A percentile compares a stretch with the other conserved stretches of the same genome.
Evolutionary conservation across 164 flowering plant genomes (phyloP).

Genomic region (Macadamia tetraphylla): DNA sequence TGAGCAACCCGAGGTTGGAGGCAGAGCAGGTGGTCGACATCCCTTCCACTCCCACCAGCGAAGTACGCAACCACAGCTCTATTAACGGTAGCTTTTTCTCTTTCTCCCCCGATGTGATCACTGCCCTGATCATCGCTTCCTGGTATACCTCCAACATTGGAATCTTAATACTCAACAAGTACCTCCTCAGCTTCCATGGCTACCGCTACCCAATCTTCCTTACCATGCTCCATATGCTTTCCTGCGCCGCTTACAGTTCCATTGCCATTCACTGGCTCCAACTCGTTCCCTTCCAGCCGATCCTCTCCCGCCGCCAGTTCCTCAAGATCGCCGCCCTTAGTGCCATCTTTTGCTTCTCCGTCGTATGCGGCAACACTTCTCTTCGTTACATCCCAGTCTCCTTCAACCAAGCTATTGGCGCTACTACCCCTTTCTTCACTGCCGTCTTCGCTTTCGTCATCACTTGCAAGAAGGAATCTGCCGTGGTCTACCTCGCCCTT

Average conservation of each 20-base stretch:
- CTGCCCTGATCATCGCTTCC: slow-evolving; percentile 12
- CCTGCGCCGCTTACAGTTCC: slow-evolving; percentile 18
- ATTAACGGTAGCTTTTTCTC: not conserved
- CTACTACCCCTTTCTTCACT: slow-evolving; percentile 23
- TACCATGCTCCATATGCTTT: slow-evolving; percentile 21
- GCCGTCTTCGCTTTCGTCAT: slow-evolving; percentile 22
- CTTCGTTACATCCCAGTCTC: slow-evolving; percentile 17
- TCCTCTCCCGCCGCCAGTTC: slow-evolving; percentile 17
- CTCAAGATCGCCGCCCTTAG: slow-evolving; percentile 18
- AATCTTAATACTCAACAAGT: slow-evolving; percentile 17
- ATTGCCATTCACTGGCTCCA: slow-evolving; percentile 14
- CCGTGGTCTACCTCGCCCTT: slow-evolving; percentile 15
- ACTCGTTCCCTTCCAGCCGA: slow-evolving; percentile 17
- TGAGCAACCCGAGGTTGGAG: slow-evolving; percentile 28
- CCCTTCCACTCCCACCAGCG: not conserved
- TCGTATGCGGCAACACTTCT: slow-evolving; percentile 18
- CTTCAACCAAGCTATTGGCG: slow-evolving; percentile 24
- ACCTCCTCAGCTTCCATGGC: slow-evolving; percentile 18
- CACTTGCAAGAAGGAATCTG: slow-evolving; percentile 19
- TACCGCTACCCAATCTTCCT: slow-evolving; percentile 17
- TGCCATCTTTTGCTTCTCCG: slow-evolving; percentile 15
- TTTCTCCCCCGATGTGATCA: not conserved
- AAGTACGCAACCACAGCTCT: not conserved
- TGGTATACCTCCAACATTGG: slow-evolving; percentile 24
- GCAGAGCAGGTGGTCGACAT: not conserved